These are phyloP conservation scores for Candida coleopterorum DNA, from an alignment of 805 yeast genomes.

Conservation along the genomic window DNA sequence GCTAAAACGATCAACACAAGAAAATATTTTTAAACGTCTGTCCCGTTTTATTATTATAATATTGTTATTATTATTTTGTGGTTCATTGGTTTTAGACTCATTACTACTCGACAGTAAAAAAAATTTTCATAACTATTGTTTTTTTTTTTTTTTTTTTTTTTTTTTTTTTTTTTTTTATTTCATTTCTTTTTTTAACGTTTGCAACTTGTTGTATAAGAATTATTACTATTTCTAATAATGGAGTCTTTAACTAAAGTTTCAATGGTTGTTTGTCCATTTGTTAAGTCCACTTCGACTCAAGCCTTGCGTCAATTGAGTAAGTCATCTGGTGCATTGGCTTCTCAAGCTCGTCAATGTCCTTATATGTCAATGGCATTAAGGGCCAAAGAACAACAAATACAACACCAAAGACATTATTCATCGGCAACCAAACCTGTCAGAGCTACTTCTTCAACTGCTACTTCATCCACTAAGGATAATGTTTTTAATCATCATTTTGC, in stretches of 20 bases:
- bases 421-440: constrained; percentile 37
- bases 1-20: too few species aligned
- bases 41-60: too few species aligned
- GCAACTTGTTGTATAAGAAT: not conserved
- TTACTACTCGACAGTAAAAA: too few species aligned
- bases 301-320: constrained; percentile 55
- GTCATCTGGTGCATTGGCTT: constrained; percentile 39
- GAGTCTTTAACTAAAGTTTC: constrained; percentile 77
- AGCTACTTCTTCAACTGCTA: constrained; percentile 40
- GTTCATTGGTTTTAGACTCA: too few species aligned
- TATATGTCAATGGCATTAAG: constrained; percentile 77
- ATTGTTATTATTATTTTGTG: too few species aligned
- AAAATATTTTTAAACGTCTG: too few species aligned
- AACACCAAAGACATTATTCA: constrained; percentile 36
- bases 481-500: constrained; percentile 28
- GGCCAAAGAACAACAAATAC: constrained; percentile 25
- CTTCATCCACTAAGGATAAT: constrained; percentile 28
- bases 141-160: too few species aligned
- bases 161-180: too few species aligned
- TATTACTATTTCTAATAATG: constrained; percentile 38
- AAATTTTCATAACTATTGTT: too few species aligned
- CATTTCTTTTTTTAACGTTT: not conserved
- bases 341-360: constrained; percentile 78
- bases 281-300: constrained; percentile 55
- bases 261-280: constrained; percentile 78